Base-by-base conservation (phyloP, 1,284 basidiomycete genomes). In the Malassezia dermatis region DNA sequence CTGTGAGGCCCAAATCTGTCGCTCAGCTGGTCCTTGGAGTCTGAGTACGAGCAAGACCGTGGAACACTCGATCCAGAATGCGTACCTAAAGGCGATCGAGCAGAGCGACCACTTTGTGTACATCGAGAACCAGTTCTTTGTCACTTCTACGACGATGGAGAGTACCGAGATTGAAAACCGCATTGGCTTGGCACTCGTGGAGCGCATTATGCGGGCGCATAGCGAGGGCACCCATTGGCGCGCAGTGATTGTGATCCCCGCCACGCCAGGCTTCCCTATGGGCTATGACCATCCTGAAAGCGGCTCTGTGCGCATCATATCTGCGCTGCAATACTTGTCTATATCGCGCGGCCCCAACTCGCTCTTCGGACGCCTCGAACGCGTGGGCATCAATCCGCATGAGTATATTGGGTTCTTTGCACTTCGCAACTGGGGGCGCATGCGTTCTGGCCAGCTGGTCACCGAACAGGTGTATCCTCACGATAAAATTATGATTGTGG, bases 41-140 rank as follows among this genome's bases (percentile, higher is more conserved):
- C 80, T 98, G 76, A 93, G 91, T 2, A 96, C 90, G 1, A 80
- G 83, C 12, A 84, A 83, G 56, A 84, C 82, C 66, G 82, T 87
- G 43, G 93, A 99, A 76, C 84, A 86, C 67, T 95, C 91, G 11
- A 90, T 96, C 49, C 89, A 93, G 76, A 90, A 89, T 66, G 91
- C 90, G 10, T 95, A 95, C 70, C 77, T 90, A 62, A 61, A 70
- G 88, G 89, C 89, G 2, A 99, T 98, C 56, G 86, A 95, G 75
- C 80, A 89, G 71, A 94, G 89, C 17, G 89, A 96, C 59, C 86
- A 79, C 64, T 79, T 79, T 65, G 74, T 78, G 47, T 79, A 78
- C 64, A 78, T 78, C 59, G 90, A 96, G 76, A 96, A 98, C 71
- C 93, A 99, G 75, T 99, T 96, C 78, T 98, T 99, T 77, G 90